Base-by-base conservation (phyloP, 2,329 filamentous ascomycete species). In the Aspergillus sergii region DNA sequence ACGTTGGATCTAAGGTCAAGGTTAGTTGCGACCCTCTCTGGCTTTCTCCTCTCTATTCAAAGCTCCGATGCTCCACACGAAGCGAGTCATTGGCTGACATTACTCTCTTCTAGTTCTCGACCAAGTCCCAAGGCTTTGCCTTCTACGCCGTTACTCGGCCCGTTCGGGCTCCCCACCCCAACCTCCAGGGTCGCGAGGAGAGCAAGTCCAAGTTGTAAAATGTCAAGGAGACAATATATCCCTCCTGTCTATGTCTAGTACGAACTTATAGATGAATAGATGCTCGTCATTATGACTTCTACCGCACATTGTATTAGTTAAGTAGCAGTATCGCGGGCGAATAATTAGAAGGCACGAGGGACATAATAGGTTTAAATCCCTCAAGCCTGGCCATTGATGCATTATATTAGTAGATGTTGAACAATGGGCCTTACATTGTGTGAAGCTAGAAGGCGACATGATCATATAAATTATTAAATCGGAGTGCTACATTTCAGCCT, bases 1-100 rank as follows among this genome's bases (percentile, higher is more conserved):
- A 61, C 56, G 64, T 41, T 5, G 39, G 39, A n/a, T 41, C 39
- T 8, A 41, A 41, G 39, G 39, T 41, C 39, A 41, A 41, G 39
- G 39, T 41, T 9, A 8, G 39, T 41, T 8, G 3, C 39, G 8
- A 41, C 8, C 8, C 39, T 41, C 16, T 41, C 16, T 39, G 7
- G 14, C 14, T 16, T 19, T 39, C 6, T n/a, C 16, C 39, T 41
- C 16, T 28, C 26, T 28, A 28, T 28, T 28, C 26, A 28, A 28
- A 28, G 5, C 26, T 7, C 26, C 26, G 26, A 7, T 28, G 26
- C 26, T 5, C 26, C 6, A 14, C 19, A 10, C 16, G 19, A 2
- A 4, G 16, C 39, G 16, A 19, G 39, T 2, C 16, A 41, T n/a
- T n/a, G 16, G 16, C 19, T 41, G 7, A 41, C 39, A 41, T 10